A percentile compares a stretch with the other conserved stretches of the same genome.
phyloP scores from a whole-genome alignment of 176 grass and related monocot genomes.

The Dactylis glomerata region DNA sequence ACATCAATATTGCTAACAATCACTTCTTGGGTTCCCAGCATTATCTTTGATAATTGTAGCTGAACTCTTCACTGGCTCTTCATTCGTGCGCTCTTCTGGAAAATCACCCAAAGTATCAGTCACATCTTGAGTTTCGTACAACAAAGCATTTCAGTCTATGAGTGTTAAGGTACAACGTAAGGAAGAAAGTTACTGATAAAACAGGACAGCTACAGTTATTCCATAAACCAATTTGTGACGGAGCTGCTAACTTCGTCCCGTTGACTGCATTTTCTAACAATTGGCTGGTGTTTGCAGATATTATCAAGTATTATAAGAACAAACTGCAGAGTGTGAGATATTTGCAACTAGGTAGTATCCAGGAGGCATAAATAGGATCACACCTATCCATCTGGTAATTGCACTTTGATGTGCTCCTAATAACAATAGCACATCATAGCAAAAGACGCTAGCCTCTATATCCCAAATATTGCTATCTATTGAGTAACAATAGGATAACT shows the following conservation, averaged over 20 bases:
- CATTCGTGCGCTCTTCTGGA: slow-evolving; percentile 36
- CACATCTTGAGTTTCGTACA: slow-evolving; percentile 76
- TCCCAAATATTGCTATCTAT: background rate
- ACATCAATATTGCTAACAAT: background rate
- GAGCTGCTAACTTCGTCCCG: background rate
- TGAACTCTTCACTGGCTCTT: slow-evolving; percentile 8
- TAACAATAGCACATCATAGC: background rate
- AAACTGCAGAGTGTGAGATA: background rate
- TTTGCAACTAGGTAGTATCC: background rate
- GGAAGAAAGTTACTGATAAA: background rate
- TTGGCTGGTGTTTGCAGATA: background rate
- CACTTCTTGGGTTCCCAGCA: background rate
- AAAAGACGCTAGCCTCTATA: background rate
- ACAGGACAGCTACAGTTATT: background rate
- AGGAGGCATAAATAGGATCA: background rate
- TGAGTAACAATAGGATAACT: background rate
- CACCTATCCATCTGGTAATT: background rate
- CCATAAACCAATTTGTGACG: background rate
- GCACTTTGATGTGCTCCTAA: background rate
- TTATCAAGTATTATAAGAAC: background rate
- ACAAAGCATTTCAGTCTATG: slow-evolving; percentile 15
- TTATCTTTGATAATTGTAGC: background rate
- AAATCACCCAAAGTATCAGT: slow-evolving; percentile 61
- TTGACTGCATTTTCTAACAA: background rate
- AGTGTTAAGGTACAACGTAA: background rate